Evolutionary conservation across 441 rosid genomes (phyloP).

Genomic region (Jatropha multifida): DNA sequence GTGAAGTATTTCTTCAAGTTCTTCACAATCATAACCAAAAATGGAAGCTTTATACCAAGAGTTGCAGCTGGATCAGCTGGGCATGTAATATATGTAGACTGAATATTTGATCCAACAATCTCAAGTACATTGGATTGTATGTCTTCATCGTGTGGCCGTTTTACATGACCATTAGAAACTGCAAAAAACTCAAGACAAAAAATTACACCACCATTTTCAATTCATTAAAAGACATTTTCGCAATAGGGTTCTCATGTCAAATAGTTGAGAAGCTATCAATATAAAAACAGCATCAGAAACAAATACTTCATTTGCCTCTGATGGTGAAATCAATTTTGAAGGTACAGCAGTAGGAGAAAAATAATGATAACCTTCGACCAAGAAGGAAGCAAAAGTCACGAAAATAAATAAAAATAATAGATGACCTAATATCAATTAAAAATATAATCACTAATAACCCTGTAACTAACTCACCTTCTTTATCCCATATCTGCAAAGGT

Average conservation of each 20-base stretch:
- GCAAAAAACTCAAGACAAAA: constrained; percentile 22
- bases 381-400: too few relatives aligned
- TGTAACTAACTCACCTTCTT: constrained; percentile 65
- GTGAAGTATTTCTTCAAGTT: constrained; percentile 87
- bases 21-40: constrained; percentile 89
- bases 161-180: constrained; percentile 88
- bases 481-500: constrained; percentile 97
- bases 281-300: background rate
- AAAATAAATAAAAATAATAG: background rate
- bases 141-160: constrained; percentile 91
- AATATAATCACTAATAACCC: background rate
- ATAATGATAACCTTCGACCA: background rate
- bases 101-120: constrained; percentile 79
- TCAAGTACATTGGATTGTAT: constrained; percentile 93
- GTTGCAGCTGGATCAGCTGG: constrained; percentile 89
- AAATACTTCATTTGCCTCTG: background rate
- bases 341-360: background rate
- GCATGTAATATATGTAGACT: constrained; percentile 89
- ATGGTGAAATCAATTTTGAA: background rate
- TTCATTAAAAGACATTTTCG: background rate
- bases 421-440: background rate
- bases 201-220: background rate
- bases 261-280: background rate
- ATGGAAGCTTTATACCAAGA: constrained; percentile 93
- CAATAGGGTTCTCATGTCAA: background rate